These are phyloP conservation scores for Chloropicon primus DNA, from an alignment of 139 green algal species.

Conservation along the genomic window DNA sequence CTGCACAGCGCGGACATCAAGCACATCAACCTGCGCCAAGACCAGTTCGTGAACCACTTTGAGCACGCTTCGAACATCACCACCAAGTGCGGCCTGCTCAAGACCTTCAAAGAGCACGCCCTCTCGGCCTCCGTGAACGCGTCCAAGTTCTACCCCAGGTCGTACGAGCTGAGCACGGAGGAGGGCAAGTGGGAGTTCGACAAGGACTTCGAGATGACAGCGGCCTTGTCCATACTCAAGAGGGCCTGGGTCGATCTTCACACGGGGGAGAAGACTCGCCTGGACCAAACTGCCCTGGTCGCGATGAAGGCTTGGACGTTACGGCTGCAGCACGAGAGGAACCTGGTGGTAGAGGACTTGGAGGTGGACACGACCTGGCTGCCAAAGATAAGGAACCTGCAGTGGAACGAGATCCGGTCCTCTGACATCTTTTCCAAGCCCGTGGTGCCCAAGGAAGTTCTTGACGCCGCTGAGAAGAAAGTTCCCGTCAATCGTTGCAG, in stretches of 20 bases:
- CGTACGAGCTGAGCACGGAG: constrained; percentile 23
- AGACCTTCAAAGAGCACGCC: constrained; percentile 20
- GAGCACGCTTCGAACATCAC: constrained; percentile 24
- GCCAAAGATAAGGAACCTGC: background rate
- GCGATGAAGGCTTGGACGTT: background rate
- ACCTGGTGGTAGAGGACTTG: background rate
- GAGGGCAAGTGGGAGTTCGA: constrained; percentile 14
- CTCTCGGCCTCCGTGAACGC: constrained; percentile 24
- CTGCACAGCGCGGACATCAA: constrained; percentile 24
- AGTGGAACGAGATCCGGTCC: background rate
- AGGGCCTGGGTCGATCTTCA: constrained; percentile 12
- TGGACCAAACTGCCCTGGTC: background rate
- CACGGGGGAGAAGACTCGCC: background rate
- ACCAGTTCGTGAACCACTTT: constrained; percentile 32
- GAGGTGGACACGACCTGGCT: background rate
- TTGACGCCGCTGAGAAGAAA: no score
- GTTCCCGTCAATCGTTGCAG: no score
- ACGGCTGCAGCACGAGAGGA: background rate
- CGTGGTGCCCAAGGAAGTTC: background rate
- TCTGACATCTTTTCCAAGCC: background rate
- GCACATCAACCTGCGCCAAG: constrained; percentile 8
- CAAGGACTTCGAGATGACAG: constrained; percentile 21
- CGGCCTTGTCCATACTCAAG: constrained; percentile 27
- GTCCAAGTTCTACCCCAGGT: constrained; percentile 24
- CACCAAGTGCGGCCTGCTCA: constrained; percentile 28